Evolutionary conservation across 495 filamentous ascomycete species (phyloP).

Genomic region (Penicillium waksmanii): DNA sequence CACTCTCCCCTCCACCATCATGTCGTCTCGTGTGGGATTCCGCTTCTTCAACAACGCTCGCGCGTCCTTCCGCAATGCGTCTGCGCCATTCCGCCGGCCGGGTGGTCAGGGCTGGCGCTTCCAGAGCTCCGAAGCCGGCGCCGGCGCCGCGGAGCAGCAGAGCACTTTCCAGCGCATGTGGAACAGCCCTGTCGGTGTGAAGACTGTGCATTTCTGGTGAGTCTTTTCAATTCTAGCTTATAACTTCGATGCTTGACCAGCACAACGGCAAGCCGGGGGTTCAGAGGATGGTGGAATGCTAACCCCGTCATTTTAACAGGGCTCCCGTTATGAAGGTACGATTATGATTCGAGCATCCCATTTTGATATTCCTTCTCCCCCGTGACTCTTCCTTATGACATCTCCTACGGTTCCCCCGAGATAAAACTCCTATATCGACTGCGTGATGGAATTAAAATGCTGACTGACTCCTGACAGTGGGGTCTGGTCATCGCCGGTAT

Average conservation of each 20-base stretch:
- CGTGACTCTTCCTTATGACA: no score
- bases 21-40: conserved; percentile 53
- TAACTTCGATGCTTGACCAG: no score
- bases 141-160: conserved; percentile 54
- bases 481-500: conserved; percentile 87
- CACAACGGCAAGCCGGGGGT: no score
- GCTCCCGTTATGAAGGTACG: conserved; percentile 94
- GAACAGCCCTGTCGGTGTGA: conserved; percentile 84
- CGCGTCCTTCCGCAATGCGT: conserved; percentile 56
- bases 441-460: background rate
- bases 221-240: conserved; percentile 16
- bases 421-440: background rate
- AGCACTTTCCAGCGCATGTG: conserved; percentile 73
- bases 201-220: conserved; percentile 98
- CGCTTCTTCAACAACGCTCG: conserved; percentile 54
- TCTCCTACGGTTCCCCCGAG: background rate
- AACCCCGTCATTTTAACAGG: conserved; percentile 50
- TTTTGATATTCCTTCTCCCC: conserved; percentile 12
- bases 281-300: conserved; percentile 10
- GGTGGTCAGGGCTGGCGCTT: conserved; percentile 63
- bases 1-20: conserved; percentile 32
- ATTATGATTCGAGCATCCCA: conserved; percentile 18
- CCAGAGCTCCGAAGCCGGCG: conserved; percentile 63
- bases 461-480: conserved; percentile 61
- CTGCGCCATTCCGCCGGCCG: conserved; percentile 54